Conservation (phyloP, 345 rosid species). For the Arabidopsis arenosa region DNA sequence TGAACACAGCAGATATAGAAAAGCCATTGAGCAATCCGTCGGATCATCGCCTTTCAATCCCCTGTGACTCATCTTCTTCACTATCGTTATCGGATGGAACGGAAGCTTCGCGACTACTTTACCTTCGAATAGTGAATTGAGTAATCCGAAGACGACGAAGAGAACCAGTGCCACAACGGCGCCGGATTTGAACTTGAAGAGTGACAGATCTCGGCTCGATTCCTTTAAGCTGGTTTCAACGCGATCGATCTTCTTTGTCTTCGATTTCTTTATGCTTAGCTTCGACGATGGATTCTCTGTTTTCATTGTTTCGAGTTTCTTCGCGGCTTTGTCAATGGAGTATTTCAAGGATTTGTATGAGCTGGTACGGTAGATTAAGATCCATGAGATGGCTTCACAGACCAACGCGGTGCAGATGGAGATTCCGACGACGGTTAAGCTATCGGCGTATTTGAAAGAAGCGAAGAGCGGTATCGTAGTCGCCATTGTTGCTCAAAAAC, state of each 20-base stretch:
- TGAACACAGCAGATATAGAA: constrained; percentile 80
- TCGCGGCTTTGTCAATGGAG: constrained; percentile 94
- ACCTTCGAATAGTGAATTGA: constrained; percentile 93
- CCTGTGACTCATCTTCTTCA: constrained; percentile 93
- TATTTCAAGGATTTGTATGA: constrained; percentile 91
- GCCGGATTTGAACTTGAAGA: constrained; percentile 99
- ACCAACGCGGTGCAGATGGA: constrained; percentile 90
- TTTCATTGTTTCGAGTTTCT: constrained; percentile 94
- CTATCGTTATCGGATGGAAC: constrained; percentile 73
- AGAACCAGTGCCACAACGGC: constrained; percentile 95
- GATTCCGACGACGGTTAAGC: constrained; percentile 86
- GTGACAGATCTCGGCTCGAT: constrained; percentile 90
- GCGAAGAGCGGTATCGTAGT: constrained; percentile 57
- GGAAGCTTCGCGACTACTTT: constrained; percentile 95
- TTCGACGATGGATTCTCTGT: constrained; percentile 61
- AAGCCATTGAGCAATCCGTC: constrained; percentile 97
- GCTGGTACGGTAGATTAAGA: constrained; percentile 93
- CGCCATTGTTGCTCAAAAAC: constrained; percentile 41
- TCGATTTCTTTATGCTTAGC: constrained; percentile 69
- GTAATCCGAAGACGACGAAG: constrained; percentile 84
- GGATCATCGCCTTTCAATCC: constrained; percentile 83
- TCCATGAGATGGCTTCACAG: constrained; percentile 96
- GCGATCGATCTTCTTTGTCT: constrained; percentile 95
- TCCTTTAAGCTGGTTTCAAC: constrained; percentile 92
- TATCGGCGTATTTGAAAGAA: constrained; percentile 78